Base-by-base conservation (phyloP, 2,329 filamentous ascomycete species). In the Botrytis medusae region DNA sequence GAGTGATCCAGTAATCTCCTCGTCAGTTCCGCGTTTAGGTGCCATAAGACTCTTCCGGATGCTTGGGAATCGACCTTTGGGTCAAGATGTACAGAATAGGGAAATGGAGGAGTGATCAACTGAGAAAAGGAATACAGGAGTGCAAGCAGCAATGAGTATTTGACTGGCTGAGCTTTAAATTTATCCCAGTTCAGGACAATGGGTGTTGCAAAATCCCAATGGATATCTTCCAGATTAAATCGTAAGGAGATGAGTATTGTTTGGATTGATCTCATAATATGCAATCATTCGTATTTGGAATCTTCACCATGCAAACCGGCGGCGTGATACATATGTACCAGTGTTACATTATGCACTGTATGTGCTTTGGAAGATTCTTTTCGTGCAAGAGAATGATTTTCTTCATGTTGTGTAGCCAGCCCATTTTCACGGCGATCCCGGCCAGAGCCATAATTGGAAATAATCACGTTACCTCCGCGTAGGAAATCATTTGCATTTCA, bases 381-480 rank as follows among this genome's bases (percentile, higher is more conserved):
- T 68, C 40, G 62, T 72, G 32, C 61, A 59, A 72, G 29, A 48
- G 63, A 72, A 60, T 29, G 9, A 65, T 32, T 44, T 59, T 59
- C 40, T 65, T 34, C 34, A 42, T 61, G 71, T 40, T 59, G 62
- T 72, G 63, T 48, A 37, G 20, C 71, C 61, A 42, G 42, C 48
- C 48, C 48, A 72, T 61, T n/a, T 32, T 29, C 42, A 60, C 70
- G 71, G 71, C 62, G 62, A 69, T 61, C 51, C 71, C 71, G 51
- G 69, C 22, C 42, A 62, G 32, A 51, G 22, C 51, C 70, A 44
- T 48, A 51, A 60, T 61, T 72, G 61, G 62, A 59, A 51, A 42
- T 42, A n/a, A 32, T 57, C 37, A 64, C 34, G 46, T 72, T 65
- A 44, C 34, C 40, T 51, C 8, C 32, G 20, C 25, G 22, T 37